Conservation (phyloP, 352 stramenopile species). For the Blastocystis sp. region DNA sequence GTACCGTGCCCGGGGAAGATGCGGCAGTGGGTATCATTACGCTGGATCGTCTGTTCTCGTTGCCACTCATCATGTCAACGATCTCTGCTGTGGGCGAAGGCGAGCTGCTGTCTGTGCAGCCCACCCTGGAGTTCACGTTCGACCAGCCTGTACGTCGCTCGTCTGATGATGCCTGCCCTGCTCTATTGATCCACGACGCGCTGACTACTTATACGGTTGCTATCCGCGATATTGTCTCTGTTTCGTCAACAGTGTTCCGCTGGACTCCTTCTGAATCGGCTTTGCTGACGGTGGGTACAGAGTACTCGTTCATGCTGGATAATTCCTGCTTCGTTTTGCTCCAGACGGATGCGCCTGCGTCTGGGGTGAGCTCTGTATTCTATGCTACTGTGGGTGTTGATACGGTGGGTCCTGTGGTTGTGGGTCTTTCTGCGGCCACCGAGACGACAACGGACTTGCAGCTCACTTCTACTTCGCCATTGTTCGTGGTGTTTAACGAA, state of each 20-base stretch:
- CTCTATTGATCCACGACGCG: not conserved
- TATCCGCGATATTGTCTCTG: not conserved
- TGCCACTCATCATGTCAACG: not conserved
- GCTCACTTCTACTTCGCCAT: not conserved
- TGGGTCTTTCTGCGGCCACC: not conserved
- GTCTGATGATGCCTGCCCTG: not conserved
- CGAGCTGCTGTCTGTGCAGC: not conserved
- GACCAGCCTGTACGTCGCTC: not conserved
- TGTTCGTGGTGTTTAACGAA: slow-evolving; percentile 28
- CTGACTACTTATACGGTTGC: not conserved
- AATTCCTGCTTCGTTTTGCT: not conserved
- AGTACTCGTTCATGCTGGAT: not conserved
- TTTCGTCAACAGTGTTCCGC: not conserved
- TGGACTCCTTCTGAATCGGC: not conserved
- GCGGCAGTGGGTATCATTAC: not conserved
- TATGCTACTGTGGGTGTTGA: not conserved
- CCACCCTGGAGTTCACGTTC: not conserved
- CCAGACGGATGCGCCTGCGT: not conserved
- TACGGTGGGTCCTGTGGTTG: not conserved
- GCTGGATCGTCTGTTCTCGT: not conserved
- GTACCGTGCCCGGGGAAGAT: not conserved
- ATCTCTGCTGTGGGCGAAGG: not conserved
- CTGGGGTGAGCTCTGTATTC: not conserved
- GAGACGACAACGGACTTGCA: not conserved
- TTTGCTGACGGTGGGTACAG: not conserved